Conservation (phyloP, 441 rosid species). For the Erodium chrysanthum region DNA sequence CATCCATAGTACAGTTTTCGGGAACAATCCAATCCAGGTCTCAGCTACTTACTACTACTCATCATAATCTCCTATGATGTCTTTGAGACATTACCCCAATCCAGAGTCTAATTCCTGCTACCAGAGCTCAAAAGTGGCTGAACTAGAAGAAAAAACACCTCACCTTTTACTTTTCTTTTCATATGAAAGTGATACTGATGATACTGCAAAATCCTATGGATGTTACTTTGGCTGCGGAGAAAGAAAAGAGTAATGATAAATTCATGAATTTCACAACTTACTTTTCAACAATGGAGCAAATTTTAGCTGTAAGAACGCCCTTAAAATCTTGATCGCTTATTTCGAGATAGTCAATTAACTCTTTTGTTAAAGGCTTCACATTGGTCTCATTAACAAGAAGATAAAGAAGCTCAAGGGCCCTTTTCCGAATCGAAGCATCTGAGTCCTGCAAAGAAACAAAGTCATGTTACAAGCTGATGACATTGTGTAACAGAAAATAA, state of each 20-base stretch:
- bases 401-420: conserved; percentile 89
- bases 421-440: conserved; percentile 95
- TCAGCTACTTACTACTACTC: neutral
- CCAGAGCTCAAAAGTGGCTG: neutral
- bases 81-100: conserved; percentile 8
- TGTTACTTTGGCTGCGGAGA: conserved; percentile 1
- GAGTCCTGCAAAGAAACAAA: conserved; percentile 60
- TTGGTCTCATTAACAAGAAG: conserved; percentile 82
- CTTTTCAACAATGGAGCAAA: conserved; percentile 93
- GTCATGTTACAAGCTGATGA: conserved; percentile 23
- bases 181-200: neutral
- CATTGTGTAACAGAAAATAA: conserved; percentile 13
- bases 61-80: conserved; percentile 5
- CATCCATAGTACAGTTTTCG: neutral
- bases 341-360: conserved; percentile 89
- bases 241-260: neutral
- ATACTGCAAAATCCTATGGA: conserved; percentile 13
- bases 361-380: conserved; percentile 82
- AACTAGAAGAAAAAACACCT: neutral
- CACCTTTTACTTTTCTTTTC: neutral
- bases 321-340: conserved; percentile 89
- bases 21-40: neutral
- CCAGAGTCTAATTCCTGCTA: neutral
- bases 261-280: conserved; percentile 36
- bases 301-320: conserved; percentile 93